A percentile compares a stretch with the other conserved stretches of the same genome.
Evolutionary conservation across 352 stramenopile species (phyloP).

Genomic region (Phytophthora europaea): DNA sequence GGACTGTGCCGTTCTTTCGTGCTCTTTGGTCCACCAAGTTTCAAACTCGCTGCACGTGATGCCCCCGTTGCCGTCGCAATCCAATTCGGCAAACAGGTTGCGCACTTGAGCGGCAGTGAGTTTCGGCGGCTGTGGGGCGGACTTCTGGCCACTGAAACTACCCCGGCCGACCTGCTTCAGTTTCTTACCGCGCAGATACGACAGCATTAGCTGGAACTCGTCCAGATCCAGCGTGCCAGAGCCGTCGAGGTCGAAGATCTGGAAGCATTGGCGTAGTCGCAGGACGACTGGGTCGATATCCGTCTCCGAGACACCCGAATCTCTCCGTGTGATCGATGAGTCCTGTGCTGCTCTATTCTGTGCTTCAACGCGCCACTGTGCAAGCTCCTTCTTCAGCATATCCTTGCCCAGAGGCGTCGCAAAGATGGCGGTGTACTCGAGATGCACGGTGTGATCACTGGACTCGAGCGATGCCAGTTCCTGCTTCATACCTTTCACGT

Average conservation of each 20-base stretch:
- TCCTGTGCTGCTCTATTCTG: constrained; percentile 7
- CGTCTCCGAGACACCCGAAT: not conserved
- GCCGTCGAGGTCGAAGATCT: constrained; percentile 57
- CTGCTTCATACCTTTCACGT: constrained; percentile 33
- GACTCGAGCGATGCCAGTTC: constrained; percentile 40
- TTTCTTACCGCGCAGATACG: constrained; percentile 48
- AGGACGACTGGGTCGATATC: constrained; percentile 13
- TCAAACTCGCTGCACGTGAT: constrained; percentile 52
- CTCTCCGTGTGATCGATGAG: not conserved
- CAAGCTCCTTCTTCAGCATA: constrained; percentile 50
- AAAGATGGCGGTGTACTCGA: constrained; percentile 46
- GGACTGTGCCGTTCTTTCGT: constrained; percentile 19
- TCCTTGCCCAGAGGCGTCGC: constrained; percentile 41
- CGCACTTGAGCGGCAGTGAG: constrained; percentile 45
- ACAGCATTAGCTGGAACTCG: constrained; percentile 62
- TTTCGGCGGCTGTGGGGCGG: constrained; percentile 20
- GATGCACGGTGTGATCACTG: constrained; percentile 30
- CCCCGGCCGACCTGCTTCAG: not conserved
- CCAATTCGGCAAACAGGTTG: constrained; percentile 53
- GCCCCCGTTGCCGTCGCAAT: constrained; percentile 38
- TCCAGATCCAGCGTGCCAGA: constrained; percentile 58
- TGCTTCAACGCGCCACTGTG: constrained; percentile 31
- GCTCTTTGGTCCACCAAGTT: constrained; percentile 45
- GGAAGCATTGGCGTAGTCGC: constrained; percentile 54
- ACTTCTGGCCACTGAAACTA: constrained; percentile 5